phyloP scores from a whole-genome alignment of 805 yeast species.

The Cyberlindnera mrakii region DNA sequence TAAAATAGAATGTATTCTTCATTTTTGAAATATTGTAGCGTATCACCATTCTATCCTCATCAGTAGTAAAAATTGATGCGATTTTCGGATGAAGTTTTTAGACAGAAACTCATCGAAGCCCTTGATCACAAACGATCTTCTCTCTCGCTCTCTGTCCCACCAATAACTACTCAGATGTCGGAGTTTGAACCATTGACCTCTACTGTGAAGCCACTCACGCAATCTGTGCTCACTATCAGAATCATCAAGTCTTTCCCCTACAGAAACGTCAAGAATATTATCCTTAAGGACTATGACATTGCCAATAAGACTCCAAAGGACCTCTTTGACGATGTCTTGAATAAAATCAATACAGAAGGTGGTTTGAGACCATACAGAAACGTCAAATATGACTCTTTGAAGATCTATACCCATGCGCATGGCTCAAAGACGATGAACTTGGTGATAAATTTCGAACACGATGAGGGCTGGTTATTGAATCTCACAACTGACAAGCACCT shows the following conservation, averaged over 20 bases:
- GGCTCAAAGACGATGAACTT: slow-evolving; percentile 90
- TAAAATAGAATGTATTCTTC: no score
- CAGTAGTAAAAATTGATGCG: neutral
- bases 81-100: neutral
- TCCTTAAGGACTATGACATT: slow-evolving; percentile 66
- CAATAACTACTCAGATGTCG: slow-evolving; percentile 10
- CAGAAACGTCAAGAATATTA: slow-evolving; percentile 76
- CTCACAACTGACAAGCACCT: slow-evolving; percentile 28
- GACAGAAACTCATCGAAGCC: neutral
- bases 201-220: slow-evolving; percentile 51
- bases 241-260: slow-evolving; percentile 88
- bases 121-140: no score
- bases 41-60: no score
- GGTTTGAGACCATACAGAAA: slow-evolving; percentile 78
- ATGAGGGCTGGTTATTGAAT: slow-evolving; percentile 63
- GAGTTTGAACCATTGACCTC: slow-evolving; percentile 69
- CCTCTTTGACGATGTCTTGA: slow-evolving; percentile 46
- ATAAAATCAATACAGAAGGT: slow-evolving; percentile 50
- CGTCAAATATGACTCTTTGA: slow-evolving; percentile 66
- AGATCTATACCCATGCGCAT: slow-evolving; percentile 91
- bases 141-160: no score
- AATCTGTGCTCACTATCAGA: slow-evolving; percentile 77
- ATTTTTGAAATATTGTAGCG: no score
- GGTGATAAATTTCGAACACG: slow-evolving; percentile 84
- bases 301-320: slow-evolving; percentile 59